Conservation (phyloP, 257 asterid genomes). For the Ilex asprella region DNA sequence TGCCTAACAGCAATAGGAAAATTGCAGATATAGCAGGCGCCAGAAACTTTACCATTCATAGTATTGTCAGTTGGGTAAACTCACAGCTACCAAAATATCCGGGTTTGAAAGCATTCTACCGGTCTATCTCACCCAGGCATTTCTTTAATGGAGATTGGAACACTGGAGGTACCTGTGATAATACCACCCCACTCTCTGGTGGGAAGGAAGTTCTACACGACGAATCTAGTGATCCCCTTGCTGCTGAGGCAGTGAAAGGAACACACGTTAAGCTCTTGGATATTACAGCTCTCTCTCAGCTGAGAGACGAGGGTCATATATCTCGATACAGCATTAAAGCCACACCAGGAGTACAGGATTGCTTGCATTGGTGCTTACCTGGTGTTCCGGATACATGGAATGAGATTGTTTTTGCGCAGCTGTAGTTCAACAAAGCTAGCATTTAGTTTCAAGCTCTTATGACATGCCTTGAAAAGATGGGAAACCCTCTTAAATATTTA, state of each 20-base stretch:
- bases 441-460: not conserved
- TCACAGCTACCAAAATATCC: constrained; percentile 66
- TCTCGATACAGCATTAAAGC: constrained; percentile 78
- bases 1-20: constrained; percentile 54
- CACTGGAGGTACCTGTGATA: constrained; percentile 89
- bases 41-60: constrained; percentile 57
- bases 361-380: constrained; percentile 97
- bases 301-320: constrained; percentile 91
- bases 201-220: constrained; percentile 64
- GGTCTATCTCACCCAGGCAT: constrained; percentile 83
- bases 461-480: not conserved
- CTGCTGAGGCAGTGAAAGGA: constrained; percentile 69
- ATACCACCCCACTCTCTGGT: constrained; percentile 56
- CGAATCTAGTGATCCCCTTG: constrained; percentile 58
- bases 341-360: constrained; percentile 81
- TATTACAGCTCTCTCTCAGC: constrained; percentile 65
- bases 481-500: too few species aligned
- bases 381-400: constrained; percentile 96
- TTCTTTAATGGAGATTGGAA: constrained; percentile 96
- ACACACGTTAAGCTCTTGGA: constrained; percentile 60
- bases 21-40: constrained; percentile 56
- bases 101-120: constrained; percentile 55
- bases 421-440: constrained; percentile 15
- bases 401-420: constrained; percentile 66
- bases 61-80: constrained; percentile 68